Evolutionary conservation across 257 asterid species (phyloP).

Genomic region (Gentiana dahurica): DNA sequence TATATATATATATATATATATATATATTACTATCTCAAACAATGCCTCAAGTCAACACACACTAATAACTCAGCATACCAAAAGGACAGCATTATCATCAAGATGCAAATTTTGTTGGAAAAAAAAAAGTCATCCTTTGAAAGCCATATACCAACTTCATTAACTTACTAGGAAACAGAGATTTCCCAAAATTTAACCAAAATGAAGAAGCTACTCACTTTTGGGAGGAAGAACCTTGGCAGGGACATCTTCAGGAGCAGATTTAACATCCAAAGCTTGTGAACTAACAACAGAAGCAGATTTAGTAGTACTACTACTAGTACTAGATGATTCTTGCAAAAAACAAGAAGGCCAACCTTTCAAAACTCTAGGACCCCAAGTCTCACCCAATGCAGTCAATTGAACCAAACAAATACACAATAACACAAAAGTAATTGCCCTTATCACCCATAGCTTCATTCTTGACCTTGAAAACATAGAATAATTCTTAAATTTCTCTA

Average conservation of each 20-base stretch:
- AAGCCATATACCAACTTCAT: too few species aligned
- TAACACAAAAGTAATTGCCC: conserved; percentile 71
- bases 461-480: conserved; percentile 66
- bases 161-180: too few species aligned
- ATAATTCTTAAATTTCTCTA: conserved; percentile 54
- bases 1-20: too few species aligned
- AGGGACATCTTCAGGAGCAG: conserved; percentile 37
- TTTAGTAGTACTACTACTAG: conserved; percentile 16
- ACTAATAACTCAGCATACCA: too few species aligned
- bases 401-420: conserved; percentile 93
- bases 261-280: conserved; percentile 37
- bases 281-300: conserved; percentile 1
- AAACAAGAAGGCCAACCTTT: conserved; percentile 96
- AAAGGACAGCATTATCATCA: too few species aligned
- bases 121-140: too few species aligned
- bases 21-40: too few species aligned
- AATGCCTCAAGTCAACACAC: too few species aligned
- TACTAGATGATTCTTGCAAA: conserved; percentile 39
- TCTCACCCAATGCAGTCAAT: conserved; percentile 76
- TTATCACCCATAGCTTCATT: conserved; percentile 88
- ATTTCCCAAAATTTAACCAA: too few species aligned
- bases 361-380: conserved; percentile 79
- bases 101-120: too few species aligned
- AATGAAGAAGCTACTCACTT: conserved; percentile 41
- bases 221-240: conserved; percentile 74